phyloP scores from a whole-genome alignment of 2,329 filamentous ascomycete species.

The Botryotinia convoluta region DNA sequence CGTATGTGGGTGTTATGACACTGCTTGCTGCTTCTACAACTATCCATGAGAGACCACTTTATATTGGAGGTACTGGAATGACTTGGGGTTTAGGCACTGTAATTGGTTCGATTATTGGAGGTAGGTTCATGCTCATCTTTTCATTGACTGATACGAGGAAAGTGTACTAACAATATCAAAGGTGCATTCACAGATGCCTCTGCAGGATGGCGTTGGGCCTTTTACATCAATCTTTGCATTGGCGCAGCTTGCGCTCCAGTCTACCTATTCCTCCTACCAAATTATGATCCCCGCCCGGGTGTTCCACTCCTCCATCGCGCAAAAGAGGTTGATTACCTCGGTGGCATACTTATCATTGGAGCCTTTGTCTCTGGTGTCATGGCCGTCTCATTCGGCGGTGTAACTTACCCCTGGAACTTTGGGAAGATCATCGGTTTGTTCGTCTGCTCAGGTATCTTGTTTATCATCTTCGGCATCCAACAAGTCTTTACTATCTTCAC shows the following conservation, averaged over 20 bases:
- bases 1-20: slow-evolving; percentile 47
- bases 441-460: slow-evolving; percentile 46
- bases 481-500: slow-evolving; percentile 36
- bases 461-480: slow-evolving; percentile 27
- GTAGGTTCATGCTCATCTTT: neutral
- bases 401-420: slow-evolving; percentile 35
- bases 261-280: slow-evolving; percentile 45
- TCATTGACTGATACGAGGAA: neutral
- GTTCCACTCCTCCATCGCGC: slow-evolving; percentile 28
- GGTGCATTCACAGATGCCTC: neutral
- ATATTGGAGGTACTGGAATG: neutral
- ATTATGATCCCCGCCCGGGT: slow-evolving; percentile 38
- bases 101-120: slow-evolving; percentile 1
- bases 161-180: neutral
- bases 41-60: slow-evolving; percentile 39
- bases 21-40: slow-evolving; percentile 43
- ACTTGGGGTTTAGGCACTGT: neutral
- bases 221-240: slow-evolving; percentile 9
- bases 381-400: slow-evolving; percentile 39
- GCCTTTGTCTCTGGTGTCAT: slow-evolving; percentile 39
- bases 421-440: slow-evolving; percentile 37
- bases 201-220: slow-evolving; percentile 12
- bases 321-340: slow-evolving; percentile 34
- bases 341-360: slow-evolving; percentile 36
- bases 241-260: slow-evolving; percentile 36